Evolutionary conservation across 139 green algal species (phyloP), one percentile per base, ranked within the genome.

Genomic region (Pycnococcus provasolii): DNA sequence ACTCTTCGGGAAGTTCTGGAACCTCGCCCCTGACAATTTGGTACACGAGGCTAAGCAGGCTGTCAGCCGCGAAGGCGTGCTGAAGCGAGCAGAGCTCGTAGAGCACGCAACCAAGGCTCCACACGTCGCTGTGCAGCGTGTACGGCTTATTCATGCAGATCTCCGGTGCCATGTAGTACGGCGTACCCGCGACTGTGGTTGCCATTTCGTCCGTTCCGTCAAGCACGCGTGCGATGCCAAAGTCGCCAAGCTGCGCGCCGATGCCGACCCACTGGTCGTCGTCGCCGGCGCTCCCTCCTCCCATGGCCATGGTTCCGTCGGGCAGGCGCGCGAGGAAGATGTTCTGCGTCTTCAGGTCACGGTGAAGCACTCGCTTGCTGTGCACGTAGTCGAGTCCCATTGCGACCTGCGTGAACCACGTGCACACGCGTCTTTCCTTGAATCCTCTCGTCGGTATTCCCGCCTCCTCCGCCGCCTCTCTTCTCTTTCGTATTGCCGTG

Each of bases 311-410:
- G 26, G 26, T 26, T 26, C 26, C 26, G 26, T 26, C 26, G 26
- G 26, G 26, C 26, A 26, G 26, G 11, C 39, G 37, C 3, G 26
- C 51, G 11, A 77, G 26, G 54, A 77, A 72, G 55, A 77, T 67
- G 71, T 77, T 77, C 65, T 72, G 60, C 3, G 65, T 72, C 59
- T 78, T 73, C n/a, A 78, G 40, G 72, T 73, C 72, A 13, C 72
- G 64, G 60, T 78, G 72, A 64, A 73, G 47, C 26, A 78, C 63
- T 40, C 54, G 62, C 43, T 62, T 63, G 3, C 2, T 3, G 60
- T 78, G 72, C 13, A 78, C 39, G 52, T 78, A 58, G 42, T 46
- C 6, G 6, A 78, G 50, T 3, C n/a, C 72, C 63, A 68, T 44
- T 13, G 51, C 59, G 51, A 78, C 64, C 62, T 78, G 72, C 3